Base-by-base conservation (phyloP, 139 green algal genomes). In the Volvox africanus region DNA sequence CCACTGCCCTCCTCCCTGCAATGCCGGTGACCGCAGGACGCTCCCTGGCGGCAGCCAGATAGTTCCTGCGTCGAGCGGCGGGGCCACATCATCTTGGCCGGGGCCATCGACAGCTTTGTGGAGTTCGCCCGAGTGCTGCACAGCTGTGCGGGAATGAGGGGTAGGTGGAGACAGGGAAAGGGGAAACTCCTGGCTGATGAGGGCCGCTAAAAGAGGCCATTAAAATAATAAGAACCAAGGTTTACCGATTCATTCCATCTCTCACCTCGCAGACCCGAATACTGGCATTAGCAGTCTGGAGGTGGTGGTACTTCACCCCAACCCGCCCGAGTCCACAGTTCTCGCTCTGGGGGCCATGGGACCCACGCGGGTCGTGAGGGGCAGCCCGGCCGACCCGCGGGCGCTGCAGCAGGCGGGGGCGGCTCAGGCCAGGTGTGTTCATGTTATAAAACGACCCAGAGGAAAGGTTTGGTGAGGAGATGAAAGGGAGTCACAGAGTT, bases 301-400 rank as follows among this genome's bases (percentile, higher is more conserved):
- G 26, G 1, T 94, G 26, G 94, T 97, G 24, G 68, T 97, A 12
- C 91, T 97, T 36, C 92, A 95, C 80, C 91, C 89, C 79, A 88
- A 82, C 36, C 81, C 77, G 16, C 91, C 92, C 18, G 81, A 88
- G 67, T n/a, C 24, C 67, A 73, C 22, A 5, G 76, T 93, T 33
- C 71, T 85, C 30, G 28, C 88, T 35, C 91, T 93, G 79, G 50
- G 68, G 16, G 80, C 83, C 28, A 35, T 94, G 30, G 92, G 93
- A 0, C 93, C 94, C 35, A 65, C 92, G 0, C 55, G 81, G 19
- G 62, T 93, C 75, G 65, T 95, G 67, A 87, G 90, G 32, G 96
- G 96, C 24, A 94, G 91, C 24, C 92, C 96, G 17, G 88, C 90
- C 1, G 92, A 97, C 28, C 80, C 90, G 9, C 65, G 69, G 36